Base-by-base conservation (phyloP, 2,329 filamentous ascomycete species). In the Trichoderma breve region DNA sequence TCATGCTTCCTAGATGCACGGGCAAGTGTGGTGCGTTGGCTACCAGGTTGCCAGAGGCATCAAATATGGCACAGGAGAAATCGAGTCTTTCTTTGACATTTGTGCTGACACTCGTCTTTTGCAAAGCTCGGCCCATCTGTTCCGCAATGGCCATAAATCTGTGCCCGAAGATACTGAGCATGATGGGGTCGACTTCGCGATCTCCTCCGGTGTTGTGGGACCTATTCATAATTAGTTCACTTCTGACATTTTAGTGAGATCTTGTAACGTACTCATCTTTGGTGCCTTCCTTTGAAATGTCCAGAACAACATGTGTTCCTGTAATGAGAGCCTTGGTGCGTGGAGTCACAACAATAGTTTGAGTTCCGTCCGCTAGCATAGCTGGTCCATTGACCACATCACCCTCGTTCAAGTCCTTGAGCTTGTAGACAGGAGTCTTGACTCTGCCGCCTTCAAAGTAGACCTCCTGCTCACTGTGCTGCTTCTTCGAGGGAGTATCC, bases 271-370 rank as follows among this genome's bases (percentile, higher is more conserved):
- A 80, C 79, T 79, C 78, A 3, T 78, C 75, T 58, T 79, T 82
- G 30, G 78, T 85, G 74, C 68, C 79, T 73, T 87, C 83, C 61
- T 90, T 90, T 70, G 91, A 89, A 53, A 96, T 88, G 74, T 97
- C 94, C 78, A 98, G 95, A 7, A 98, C 87, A 8, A 98, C 93
- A 77, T 97, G 95, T 0, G 94, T 97, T 74, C 93, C 87, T 21
- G 97, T 90, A 36, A 97, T 86, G 28, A 94, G 82, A 0, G 95
- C 95, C 26, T 89, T 89, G 3, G 94, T 89, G 34, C 88, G 88
- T 0, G 95, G 95, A 0, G 93, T 93, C 3, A 98, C 90, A 0
- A 98, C 93, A 74, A 98, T 96, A 0, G 95, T 98, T 81, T 98
- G 95, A 1, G 93, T 95, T 9, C 92, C 92, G 78, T 95, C 95